A percentile compares a stretch with the other conserved stretches of the same genome.
These are phyloP conservation scores for Globisporangium cystogenes DNA, from an alignment of 352 stramenopile species.

Conservation along the genomic window DNA sequence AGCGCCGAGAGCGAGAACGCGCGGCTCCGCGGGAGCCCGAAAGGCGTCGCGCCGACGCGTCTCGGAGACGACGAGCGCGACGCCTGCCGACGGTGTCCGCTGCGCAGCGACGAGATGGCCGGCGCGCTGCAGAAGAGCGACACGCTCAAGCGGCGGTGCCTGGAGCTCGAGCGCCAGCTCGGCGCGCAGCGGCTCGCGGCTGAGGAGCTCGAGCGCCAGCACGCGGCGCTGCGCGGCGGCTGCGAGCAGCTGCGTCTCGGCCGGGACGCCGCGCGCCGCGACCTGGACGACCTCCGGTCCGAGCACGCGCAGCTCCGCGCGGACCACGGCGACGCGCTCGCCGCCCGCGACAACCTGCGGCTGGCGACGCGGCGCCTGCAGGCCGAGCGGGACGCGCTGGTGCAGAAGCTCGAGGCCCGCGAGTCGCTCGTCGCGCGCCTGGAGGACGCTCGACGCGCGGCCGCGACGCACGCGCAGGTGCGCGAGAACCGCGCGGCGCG, in stretches of 20 bases:
- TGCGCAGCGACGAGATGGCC: conserved; percentile 3
- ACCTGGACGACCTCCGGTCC: conserved; percentile 15
- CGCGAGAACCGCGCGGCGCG: conserved; percentile 12
- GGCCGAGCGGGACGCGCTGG: conserved; percentile 11
- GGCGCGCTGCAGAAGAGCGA: conserved; percentile 12
- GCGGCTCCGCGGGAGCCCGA: conserved; percentile 7
- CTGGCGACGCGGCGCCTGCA: conserved; percentile 11
- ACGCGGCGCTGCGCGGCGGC: conserved; percentile 18
- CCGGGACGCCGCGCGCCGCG: neutral
- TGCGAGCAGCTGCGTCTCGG: conserved; percentile 13
- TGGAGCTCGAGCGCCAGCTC: conserved; percentile 31
- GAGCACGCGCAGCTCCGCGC: conserved; percentile 17
- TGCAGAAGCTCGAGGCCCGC: conserved; percentile 7
- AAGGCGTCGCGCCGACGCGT: no score
- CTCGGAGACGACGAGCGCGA: neutral
- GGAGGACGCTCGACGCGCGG: conserved; percentile 3
- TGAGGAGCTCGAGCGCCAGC: conserved; percentile 19
- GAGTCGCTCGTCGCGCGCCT: conserved; percentile 2
- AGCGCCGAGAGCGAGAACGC: conserved; percentile 13
- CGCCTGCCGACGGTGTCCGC: conserved; percentile 11
- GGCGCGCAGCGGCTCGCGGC: conserved; percentile 20
- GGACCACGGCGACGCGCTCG: conserved; percentile 1
- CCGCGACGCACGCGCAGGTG: conserved; percentile 7
- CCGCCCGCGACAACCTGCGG: conserved; percentile 3
- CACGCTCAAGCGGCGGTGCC: conserved; percentile 32